Base-by-base conservation (phyloP, 192 early-diverging fungal genomes). In the Pilaira anomala region DNA sequence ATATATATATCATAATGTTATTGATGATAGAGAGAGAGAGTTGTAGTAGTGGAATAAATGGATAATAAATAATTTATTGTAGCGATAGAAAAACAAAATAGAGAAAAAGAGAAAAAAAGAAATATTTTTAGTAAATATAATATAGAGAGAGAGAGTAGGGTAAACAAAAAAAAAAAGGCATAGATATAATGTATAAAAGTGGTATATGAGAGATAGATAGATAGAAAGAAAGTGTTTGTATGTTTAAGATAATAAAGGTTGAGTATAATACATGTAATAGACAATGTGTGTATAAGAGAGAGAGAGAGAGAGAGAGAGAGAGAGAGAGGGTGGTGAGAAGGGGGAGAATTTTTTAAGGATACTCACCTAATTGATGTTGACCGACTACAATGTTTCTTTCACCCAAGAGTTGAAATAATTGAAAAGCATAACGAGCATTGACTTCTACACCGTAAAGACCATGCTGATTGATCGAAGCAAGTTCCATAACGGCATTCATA, bases 291-390 rank as follows among this genome's bases (percentile, higher is more conserved):
- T n/a, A n/a, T n/a, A n/a, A 4, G 5, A 36, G 11, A 14, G 4
- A 11, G 16, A 46, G 5, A 46, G 2, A 46, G 18, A 7, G 13
- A 14, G 44, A 14, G 42, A 41, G 25, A 3, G 22, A 56, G 41
- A 25, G 30, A 6, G 21, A 42, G 12, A 36, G 9, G 7, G 24
- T 19, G 36, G 5, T 6, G 8, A 41, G 16, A 39, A 58, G 40
- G 36, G 7, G n/a, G 36, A n/a, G 29, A 14, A n/a, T n/a, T n/a
- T 58, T 58, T 58, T 58, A 42, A 42, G 14, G 22, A 39, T 36
- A 39, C 56, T 58, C 33, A 58, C 56, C 66, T 59, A 68, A 45
- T 25, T 62, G 41, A 24, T 62, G 53, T 53, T 62, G 60, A 11
- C 59, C 52, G 52, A 54, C 60, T 5, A 44, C 49, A 56, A 19